Conservation (phyloP, 306 rosid species). For the barrel medic (Medicago truncatula) region MtrunA17r5.0-ANR NC_053048.1:3356001-3356500, state of each 20-base stretch:
- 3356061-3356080: not conserved
- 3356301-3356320: conserved; percentile 96
- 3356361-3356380: conserved; percentile 5
- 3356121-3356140: not conserved
- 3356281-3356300: conserved; percentile 98
- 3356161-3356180: not conserved
- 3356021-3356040: not conserved
- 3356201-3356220: no score
- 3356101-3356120: not conserved
- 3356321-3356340: conserved; percentile 96
- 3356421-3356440: conserved; percentile 6
- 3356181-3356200: no score
- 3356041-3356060: not conserved
- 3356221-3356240: no score
- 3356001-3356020: no score
- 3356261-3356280: conserved; percentile 62
- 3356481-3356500: conserved; percentile 5
- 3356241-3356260: conserved; percentile 2
- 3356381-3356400: conserved; percentile 24
- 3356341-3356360: conserved; percentile 99
- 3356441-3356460: conserved; percentile 23
- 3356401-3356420: conserved; percentile 31
- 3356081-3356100: conserved; percentile 1
- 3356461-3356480: not conserved
- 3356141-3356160: conserved; percentile 29